Conservation (phyloP, 371 early-diverging fungal genomes). For the Paraphysoderma sedebokerense region DNA sequence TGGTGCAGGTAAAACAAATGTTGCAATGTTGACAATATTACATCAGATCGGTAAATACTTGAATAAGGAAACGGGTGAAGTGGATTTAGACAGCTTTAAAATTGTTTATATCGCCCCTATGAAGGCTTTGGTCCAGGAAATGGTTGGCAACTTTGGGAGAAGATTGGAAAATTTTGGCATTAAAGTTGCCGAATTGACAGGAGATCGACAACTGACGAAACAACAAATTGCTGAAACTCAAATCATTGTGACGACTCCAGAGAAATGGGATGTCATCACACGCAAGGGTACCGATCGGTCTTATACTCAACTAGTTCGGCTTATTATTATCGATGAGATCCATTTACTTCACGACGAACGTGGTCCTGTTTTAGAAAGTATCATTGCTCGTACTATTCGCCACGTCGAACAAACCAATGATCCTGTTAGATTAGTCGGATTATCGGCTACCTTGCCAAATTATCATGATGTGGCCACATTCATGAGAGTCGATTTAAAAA, state of each 20-base stretch:
- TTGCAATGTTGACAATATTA: slow-evolving; percentile 90
- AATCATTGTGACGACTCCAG: slow-evolving; percentile 98
- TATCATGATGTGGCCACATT: slow-evolving; percentile 94
- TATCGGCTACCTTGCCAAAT: slow-evolving; percentile 98
- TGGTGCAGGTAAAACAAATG: slow-evolving; percentile 98
- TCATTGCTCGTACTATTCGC: slow-evolving; percentile 87
- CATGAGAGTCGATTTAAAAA: slow-evolving; percentile 65
- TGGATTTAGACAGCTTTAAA: slow-evolving; percentile 75
- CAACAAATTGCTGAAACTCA: slow-evolving; percentile 87
- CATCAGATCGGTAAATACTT: slow-evolving; percentile 63
- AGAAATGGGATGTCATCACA: slow-evolving; percentile 99
- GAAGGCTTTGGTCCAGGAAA: slow-evolving; percentile 98
- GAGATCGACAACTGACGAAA: slow-evolving; percentile 91
- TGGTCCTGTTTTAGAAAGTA: slow-evolving; percentile 95
- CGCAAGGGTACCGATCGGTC: slow-evolving; percentile 87
- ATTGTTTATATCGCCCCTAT: slow-evolving; percentile 99
- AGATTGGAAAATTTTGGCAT: slow-evolving; percentile 68
- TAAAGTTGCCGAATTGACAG: slow-evolving; percentile 92
- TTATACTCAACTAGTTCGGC: slow-evolving; percentile 74
- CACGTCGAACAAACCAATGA: slow-evolving; percentile 78
- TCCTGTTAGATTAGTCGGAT: slow-evolving; percentile 86
- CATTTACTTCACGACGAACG: slow-evolving; percentile 98
- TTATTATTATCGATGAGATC: slow-evolving; percentile 98
- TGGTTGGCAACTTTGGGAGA: slow-evolving; percentile 75
- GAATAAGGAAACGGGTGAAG: slow-evolving; percentile 49